Evolutionary conservation across 345 rosid species (phyloP).

Genomic region (Tarenaya hassleriana): DNA sequence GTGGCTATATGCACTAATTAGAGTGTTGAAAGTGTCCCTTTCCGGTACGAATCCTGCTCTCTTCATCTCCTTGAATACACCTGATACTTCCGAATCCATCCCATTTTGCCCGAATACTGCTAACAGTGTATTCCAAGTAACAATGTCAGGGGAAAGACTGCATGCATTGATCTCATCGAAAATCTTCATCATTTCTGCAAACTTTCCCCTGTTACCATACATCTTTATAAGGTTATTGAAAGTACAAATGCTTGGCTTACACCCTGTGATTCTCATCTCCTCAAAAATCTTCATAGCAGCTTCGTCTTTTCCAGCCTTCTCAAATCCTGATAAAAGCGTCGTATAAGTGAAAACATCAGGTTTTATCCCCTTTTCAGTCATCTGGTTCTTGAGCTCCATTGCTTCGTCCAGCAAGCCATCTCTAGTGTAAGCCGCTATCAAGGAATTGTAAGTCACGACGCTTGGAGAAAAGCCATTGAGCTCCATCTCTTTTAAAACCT

Average conservation of each 20-base stretch:
- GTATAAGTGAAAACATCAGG: slow-evolving; percentile 98
- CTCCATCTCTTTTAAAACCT: slow-evolving; percentile 81
- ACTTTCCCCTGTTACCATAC: slow-evolving; percentile 84
- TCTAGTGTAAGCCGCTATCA: slow-evolving; percentile 79
- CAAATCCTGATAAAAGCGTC: slow-evolving; percentile 80
- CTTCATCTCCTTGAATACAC: slow-evolving; percentile 96
- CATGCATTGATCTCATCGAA: slow-evolving; percentile 73
- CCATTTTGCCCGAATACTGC: slow-evolving; percentile 92
- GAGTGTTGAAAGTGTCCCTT: slow-evolving; percentile 86
- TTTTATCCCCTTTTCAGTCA: slow-evolving; percentile 57
- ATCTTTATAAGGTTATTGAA: slow-evolving; percentile 91
- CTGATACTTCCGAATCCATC: slow-evolving; percentile 82
- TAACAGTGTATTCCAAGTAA: slow-evolving; percentile 89
- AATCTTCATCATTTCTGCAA: slow-evolving; percentile 85
- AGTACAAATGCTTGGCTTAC: slow-evolving; percentile 89
- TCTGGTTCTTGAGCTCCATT: slow-evolving; percentile 62
- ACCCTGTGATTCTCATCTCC: slow-evolving; percentile 72
- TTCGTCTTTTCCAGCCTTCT: slow-evolving; percentile 81
- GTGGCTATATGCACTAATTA: slow-evolving; percentile 86
- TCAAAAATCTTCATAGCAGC: slow-evolving; percentile 62
- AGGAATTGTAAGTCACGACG: slow-evolving; percentile 71
- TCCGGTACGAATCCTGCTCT: slow-evolving; percentile 90
- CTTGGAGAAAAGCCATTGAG: slow-evolving; percentile 54
- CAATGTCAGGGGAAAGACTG: slow-evolving; percentile 65
- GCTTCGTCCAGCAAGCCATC: slow-evolving; percentile 78